Conservation (phyloP, 2,329 filamentous ascomycete genomes). For the Cordyceps javanica region DNA sequence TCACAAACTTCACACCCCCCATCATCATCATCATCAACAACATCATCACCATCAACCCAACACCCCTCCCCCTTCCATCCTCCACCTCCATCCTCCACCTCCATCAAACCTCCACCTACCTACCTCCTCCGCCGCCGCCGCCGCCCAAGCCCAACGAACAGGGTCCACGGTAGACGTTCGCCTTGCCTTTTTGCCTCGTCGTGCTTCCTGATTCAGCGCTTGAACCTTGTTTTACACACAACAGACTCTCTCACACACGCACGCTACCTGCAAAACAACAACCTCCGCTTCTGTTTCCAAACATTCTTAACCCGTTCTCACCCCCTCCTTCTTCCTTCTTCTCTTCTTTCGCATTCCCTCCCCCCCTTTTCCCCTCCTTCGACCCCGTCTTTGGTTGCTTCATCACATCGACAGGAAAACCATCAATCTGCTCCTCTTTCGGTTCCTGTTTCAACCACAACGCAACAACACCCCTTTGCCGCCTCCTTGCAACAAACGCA, state of each 20-base stretch:
- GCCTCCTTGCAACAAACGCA: not conserved
- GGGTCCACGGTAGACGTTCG: conserved; percentile 9
- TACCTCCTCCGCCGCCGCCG: not conserved
- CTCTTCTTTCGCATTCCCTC: not conserved
- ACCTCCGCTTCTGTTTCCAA: not conserved
- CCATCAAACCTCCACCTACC: not conserved
- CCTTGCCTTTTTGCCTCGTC: not conserved
- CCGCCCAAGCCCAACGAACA: conserved; percentile 2
- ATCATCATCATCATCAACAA: no score
- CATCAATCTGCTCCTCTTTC: not conserved
- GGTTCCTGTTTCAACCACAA: not conserved
- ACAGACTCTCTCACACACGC: not conserved
- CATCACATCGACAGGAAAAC: no score
- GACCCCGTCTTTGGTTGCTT: no score
- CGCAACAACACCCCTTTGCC: not conserved
- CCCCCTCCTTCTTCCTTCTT: not conserved
- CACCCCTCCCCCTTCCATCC: no score
- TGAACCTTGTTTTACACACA: conserved; percentile 11
- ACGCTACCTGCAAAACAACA: not conserved
- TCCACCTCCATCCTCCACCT: not conserved
- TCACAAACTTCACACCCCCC: not conserved
- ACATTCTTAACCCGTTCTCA: conserved; percentile 5
- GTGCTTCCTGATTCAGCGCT: conserved; percentile 8
- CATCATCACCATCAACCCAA: no score
- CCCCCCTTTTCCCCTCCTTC: not conserved